A percentile compares a stretch with the other conserved stretches of the same genome.
Evolutionary conservation across 192 early-diverging fungal species (phyloP).

Genomic region (Oehlia diaphana): DNA sequence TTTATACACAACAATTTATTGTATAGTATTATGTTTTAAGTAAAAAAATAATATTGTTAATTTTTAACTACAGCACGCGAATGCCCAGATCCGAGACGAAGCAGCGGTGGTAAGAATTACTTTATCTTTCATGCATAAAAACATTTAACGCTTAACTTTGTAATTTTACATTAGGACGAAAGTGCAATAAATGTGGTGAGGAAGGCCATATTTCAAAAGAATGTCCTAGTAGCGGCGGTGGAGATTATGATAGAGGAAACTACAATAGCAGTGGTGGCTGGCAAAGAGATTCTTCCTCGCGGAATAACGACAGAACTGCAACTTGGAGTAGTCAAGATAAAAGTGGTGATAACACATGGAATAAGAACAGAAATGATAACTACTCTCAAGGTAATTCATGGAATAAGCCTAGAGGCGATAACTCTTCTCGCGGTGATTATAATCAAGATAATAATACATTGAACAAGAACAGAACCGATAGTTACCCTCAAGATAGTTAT

Average conservation of each 20-base stretch:
- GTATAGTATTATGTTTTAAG: not conserved
- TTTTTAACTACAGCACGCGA: not conserved
- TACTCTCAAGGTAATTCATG: not conserved
- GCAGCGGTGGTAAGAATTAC: not conserved
- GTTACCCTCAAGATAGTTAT: not conserved
- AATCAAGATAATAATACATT: no score
- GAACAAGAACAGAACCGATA: not conserved
- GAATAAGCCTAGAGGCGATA: not conserved
- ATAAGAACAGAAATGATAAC: not conserved
- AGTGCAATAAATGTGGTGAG: slow-evolving; percentile 5
- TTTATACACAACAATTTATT: not conserved
- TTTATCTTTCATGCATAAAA: not conserved
- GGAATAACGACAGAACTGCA: not conserved
- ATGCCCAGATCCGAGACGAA: not conserved
- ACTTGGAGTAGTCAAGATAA: not conserved
- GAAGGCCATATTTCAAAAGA: slow-evolving; percentile 2
- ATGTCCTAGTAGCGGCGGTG: not conserved
- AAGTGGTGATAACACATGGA: not conserved
- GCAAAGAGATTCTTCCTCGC: not conserved
- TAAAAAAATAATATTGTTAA: no score
- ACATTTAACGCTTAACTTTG: not conserved
- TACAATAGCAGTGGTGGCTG: not conserved
- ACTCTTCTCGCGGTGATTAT: no score
- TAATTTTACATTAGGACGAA: not conserved
- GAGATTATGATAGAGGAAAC: not conserved